Evolutionary conservation across 129 eudicot genomes (phyloP).

Genomic region (Tagetes patula): DNA sequence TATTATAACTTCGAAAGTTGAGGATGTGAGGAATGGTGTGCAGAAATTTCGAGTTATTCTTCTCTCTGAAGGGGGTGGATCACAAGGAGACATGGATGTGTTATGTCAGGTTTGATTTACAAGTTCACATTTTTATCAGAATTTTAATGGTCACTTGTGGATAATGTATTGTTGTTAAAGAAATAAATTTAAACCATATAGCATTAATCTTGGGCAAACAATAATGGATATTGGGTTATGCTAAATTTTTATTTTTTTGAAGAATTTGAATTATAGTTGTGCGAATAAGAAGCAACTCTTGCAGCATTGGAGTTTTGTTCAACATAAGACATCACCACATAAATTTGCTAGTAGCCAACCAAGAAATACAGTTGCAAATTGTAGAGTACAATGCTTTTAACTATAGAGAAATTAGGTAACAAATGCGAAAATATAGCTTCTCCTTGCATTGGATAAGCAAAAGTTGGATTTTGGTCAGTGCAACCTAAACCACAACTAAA

Average conservation of each 20-base stretch:
- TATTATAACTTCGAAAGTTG: slow-evolving; percentile 50
- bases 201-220: no score
- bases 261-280: background rate
- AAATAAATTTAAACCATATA: background rate
- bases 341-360: background rate
- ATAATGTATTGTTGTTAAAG: slow-evolving; percentile 1
- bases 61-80: slow-evolving; percentile 63
- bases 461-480: background rate
- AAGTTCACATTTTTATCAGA: background rate
- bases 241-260: background rate
- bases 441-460: background rate
- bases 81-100: slow-evolving; percentile 72
- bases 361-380: background rate
- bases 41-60: slow-evolving; percentile 78
- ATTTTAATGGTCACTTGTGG: background rate
- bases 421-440: background rate
- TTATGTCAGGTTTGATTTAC: slow-evolving; percentile 73
- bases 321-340: background rate
- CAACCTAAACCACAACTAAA: slow-evolving; percentile 5
- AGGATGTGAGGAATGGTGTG: slow-evolving; percentile 54
- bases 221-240: background rate
- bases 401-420: background rate
- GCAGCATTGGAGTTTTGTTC: background rate
- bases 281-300: slow-evolving; percentile 12
- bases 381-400: background rate